These are phyloP conservation scores for Clarireedia sp. DNA, from an alignment of 2,329 filamentous ascomycete genomes.

Conservation along the genomic window DNA sequence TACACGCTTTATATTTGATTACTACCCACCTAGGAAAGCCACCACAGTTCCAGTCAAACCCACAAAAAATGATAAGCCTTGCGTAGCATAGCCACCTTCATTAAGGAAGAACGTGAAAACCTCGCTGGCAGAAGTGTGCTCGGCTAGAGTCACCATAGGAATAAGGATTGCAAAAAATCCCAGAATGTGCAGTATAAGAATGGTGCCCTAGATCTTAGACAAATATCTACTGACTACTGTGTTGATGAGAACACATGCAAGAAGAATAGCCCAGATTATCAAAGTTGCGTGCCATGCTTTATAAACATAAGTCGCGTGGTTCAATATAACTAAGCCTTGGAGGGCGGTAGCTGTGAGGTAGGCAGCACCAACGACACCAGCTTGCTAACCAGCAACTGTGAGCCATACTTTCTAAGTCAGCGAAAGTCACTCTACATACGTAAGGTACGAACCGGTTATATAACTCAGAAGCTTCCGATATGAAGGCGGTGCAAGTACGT, in stretches of 20 bases:
- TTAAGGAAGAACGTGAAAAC: conserved; percentile 28
- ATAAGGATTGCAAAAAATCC: conserved; percentile 38
- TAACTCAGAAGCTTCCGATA: conserved; percentile 47
- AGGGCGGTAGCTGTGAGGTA: conserved; percentile 37
- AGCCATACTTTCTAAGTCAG: conserved; percentile 33
- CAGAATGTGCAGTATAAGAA: conserved; percentile 36
- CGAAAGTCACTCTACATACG: not conserved
- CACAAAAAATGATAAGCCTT: conserved; percentile 30
- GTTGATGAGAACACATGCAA: conserved; percentile 35
- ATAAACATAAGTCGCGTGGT: conserved; percentile 29
- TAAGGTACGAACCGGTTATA: conserved; percentile 32
- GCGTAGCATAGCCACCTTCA: conserved; percentile 24
- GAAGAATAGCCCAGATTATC: conserved; percentile 33
- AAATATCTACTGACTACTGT: conserved; percentile 32
- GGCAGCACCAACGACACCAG: conserved; percentile 31
- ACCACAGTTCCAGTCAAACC: conserved; percentile 28
- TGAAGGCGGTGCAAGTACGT: conserved; percentile 39
- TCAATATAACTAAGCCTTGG: conserved; percentile 32
- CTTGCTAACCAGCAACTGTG: conserved; percentile 38
- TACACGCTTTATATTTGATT: not conserved
- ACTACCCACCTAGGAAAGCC: not conserved
- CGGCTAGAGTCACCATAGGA: conserved; percentile 28
- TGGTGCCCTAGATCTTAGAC: conserved; percentile 35
- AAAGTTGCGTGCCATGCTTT: conserved; percentile 36
- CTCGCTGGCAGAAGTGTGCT: conserved; percentile 10